phyloP scores from a whole-genome alignment of 371 early-diverging fungal species.

The Lichtheimia ornata region DNA sequence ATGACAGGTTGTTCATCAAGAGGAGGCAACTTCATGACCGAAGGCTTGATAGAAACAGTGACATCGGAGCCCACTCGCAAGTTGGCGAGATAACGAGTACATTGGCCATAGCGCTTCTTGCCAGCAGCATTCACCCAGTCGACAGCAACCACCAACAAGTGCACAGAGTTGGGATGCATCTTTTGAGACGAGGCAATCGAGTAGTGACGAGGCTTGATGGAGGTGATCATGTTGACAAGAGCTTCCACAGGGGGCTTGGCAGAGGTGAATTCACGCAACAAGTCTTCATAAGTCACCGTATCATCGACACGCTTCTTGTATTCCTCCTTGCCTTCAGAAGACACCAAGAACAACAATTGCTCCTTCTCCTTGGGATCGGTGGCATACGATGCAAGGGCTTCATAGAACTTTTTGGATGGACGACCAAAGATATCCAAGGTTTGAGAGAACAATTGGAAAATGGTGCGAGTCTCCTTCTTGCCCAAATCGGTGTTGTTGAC shows the following conservation, averaged over 20 bases:
- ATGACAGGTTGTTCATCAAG: constrained; percentile 84
- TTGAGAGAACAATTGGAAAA: constrained; percentile 81
- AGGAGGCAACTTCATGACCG: constrained; percentile 92
- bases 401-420: constrained; percentile 91
- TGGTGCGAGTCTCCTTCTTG: constrained; percentile 66
- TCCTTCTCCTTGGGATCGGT: constrained; percentile 73
- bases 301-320: constrained; percentile 84
- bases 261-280: constrained; percentile 84
- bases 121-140: constrained; percentile 78
- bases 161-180: constrained; percentile 86
- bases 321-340: constrained; percentile 76
- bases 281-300: constrained; percentile 84
- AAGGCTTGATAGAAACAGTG: constrained; percentile 90
- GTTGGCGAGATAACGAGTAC: constrained; percentile 83
- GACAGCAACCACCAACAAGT: constrained; percentile 87
- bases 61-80: constrained; percentile 71
- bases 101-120: constrained; percentile 79
- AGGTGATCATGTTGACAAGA: constrained; percentile 71
- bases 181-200: constrained; percentile 90
- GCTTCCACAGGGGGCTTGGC: constrained; percentile 75
- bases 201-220: constrained; percentile 94
- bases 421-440: constrained; percentile 91
- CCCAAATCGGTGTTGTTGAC: constrained; percentile 48
- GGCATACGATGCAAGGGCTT: constrained; percentile 72
- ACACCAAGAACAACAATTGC: constrained; percentile 68